Evolutionary conservation across 176 grass and related monocot species (phyloP).

Genomic region (Juncus inflexus): DNA sequence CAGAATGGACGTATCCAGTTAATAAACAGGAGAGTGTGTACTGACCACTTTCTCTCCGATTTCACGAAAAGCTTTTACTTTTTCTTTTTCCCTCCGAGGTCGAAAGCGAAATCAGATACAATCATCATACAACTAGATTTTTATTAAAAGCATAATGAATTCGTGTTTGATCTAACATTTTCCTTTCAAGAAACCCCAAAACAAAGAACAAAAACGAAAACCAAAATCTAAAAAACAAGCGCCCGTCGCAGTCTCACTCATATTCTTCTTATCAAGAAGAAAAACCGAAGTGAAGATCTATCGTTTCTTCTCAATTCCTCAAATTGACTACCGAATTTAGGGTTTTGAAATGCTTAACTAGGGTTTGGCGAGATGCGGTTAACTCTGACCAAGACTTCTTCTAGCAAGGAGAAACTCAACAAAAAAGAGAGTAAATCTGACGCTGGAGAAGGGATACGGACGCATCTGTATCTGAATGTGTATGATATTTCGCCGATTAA

Average conservation of each 20-base stretch:
- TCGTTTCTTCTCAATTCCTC: neutral
- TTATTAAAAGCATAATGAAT: slow-evolving; percentile 1
- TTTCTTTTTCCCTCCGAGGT: slow-evolving; percentile 10
- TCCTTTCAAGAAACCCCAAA: slow-evolving; percentile 11
- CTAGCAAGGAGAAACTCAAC: too few species aligned
- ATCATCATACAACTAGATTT: neutral
- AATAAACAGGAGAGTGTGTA: too few species aligned
- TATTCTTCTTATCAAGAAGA: neutral
- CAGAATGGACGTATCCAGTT: too few species aligned
- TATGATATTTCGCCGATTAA: slow-evolving; percentile 52
- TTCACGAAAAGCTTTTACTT: slow-evolving; percentile 29
- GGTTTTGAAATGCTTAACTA: too few species aligned
- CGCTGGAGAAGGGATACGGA: too few species aligned
- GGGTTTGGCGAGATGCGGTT: too few species aligned
- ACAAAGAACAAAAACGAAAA: slow-evolving; percentile 10
- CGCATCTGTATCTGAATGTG: slow-evolving; percentile 38
- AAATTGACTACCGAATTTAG: too few species aligned
- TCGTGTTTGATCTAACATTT: slow-evolving; percentile 12
- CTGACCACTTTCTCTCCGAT: neutral
- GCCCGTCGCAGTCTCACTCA: neutral
- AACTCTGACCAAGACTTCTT: too few species aligned
- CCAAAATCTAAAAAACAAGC: neutral
- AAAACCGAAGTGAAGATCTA: slow-evolving; percentile 13
- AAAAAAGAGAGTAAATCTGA: too few species aligned
- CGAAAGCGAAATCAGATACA: slow-evolving; percentile 12